Conservation (phyloP, 1,284 basidiomycete genomes). For the Papiliotrema flavescens region DNA sequence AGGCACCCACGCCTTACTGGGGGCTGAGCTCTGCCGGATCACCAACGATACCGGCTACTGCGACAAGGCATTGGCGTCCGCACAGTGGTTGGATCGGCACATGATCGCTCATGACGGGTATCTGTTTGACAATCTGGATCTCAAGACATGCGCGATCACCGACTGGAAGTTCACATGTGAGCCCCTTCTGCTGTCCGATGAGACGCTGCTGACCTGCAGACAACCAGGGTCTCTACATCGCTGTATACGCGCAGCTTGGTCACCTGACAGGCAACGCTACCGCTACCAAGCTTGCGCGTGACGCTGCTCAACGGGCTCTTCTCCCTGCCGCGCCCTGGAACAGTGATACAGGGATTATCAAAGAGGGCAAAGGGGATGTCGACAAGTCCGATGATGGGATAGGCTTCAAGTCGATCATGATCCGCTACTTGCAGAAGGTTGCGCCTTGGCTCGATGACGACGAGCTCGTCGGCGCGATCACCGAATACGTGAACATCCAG, state of each 20-base stretch:
- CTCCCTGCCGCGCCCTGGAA: conserved; percentile 9
- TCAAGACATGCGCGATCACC: conserved; percentile 6
- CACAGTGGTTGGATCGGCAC: conserved; percentile 11
- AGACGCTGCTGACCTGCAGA: conserved; percentile 5
- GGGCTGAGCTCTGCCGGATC: conserved; percentile 12
- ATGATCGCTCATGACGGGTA: conserved; percentile 7
- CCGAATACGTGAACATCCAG: conserved; percentile 15
- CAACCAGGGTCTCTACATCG: conserved; percentile 15
- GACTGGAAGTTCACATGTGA: conserved; percentile 18
- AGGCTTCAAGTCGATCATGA: conserved; percentile 16
- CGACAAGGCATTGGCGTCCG: conserved; percentile 2
- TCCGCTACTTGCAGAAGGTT: conserved; percentile 7
- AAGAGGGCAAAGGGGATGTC: conserved; percentile 10
- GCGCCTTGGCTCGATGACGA: conserved; percentile 6
- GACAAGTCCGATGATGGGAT: conserved; percentile 8
- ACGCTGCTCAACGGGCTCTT: conserved; percentile 1
- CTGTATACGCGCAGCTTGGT: conserved; percentile 10
- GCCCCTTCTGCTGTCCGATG: not conserved
- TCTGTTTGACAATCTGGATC: conserved; percentile 7
- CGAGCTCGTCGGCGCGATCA: conserved; percentile 8
- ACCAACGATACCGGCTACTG: conserved; percentile 12
- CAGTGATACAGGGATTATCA: conserved; percentile 8
- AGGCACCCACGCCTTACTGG: conserved; percentile 12
- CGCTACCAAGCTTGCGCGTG: conserved; percentile 7
- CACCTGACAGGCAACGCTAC: conserved; percentile 11